Conservation (phyloP, 306 rosid species). For the Glycine tomentella region DNA sequence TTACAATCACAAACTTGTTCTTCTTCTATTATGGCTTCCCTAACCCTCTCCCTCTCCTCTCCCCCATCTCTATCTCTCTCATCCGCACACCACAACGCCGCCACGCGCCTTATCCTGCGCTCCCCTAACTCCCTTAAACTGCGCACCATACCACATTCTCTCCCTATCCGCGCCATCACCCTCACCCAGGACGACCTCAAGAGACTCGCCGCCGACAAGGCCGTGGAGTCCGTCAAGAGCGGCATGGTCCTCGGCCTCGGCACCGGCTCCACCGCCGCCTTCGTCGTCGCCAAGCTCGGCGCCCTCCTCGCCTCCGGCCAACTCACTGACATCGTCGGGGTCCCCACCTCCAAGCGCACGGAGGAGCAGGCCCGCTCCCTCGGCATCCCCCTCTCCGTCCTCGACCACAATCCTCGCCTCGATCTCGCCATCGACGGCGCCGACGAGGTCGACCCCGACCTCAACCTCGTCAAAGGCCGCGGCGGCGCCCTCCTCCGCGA, state of each 20-base stretch:
- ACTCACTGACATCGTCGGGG: slow-evolving; percentile 67
- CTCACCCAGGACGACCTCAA: slow-evolving; percentile 89
- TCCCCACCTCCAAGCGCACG: slow-evolving; percentile 88
- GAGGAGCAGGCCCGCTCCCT: slow-evolving; percentile 83
- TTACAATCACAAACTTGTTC: no score
- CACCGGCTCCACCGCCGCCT: slow-evolving; percentile 92
- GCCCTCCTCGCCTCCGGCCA: slow-evolving; percentile 65
- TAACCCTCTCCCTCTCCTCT: slow-evolving; percentile 65
- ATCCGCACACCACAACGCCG: slow-evolving; percentile 59
- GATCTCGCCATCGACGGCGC: slow-evolving; percentile 92
- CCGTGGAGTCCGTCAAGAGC: slow-evolving; percentile 76
- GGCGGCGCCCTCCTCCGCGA: slow-evolving; percentile 82
- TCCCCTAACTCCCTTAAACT: slow-evolving; percentile 40
- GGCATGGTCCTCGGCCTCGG: slow-evolving; percentile 97
- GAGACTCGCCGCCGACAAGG: slow-evolving; percentile 84
- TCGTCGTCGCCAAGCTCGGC: slow-evolving; percentile 84
- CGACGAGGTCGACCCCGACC: slow-evolving; percentile 82
- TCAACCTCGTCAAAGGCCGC: slow-evolving; percentile 81
- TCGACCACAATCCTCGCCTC: slow-evolving; percentile 72
- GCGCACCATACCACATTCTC: slow-evolving; percentile 49
- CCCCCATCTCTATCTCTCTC: slow-evolving; percentile 64
- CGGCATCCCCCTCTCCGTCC: slow-evolving; percentile 81
- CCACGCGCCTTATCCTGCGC: slow-evolving; percentile 62
- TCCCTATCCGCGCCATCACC: slow-evolving; percentile 65
- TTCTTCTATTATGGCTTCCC: slow-evolving; percentile 62